Evolutionary conservation across 257 asterid species (phyloP).

Genomic region (Solanum gandarillasii): DNA sequence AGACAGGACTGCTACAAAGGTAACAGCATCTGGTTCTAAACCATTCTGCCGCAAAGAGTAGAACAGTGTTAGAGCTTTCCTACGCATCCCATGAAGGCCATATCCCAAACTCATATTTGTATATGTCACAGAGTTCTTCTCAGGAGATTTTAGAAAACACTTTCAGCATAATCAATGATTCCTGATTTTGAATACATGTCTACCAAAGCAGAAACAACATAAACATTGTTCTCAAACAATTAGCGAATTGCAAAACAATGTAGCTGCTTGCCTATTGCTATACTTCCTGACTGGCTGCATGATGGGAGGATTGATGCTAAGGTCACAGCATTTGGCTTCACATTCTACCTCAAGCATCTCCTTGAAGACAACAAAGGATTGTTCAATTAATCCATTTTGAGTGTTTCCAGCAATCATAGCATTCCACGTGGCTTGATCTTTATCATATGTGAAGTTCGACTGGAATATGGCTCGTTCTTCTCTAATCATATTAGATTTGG

Average conservation of each 20-base stretch:
- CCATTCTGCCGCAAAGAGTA: constrained; percentile 39
- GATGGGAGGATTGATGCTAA: constrained; percentile 78
- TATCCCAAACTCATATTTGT: constrained; percentile 88
- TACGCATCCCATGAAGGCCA: constrained; percentile 85
- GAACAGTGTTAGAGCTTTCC: constrained; percentile 52
- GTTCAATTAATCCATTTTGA: constrained; percentile 45
- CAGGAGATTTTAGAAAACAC: constrained; percentile 28
- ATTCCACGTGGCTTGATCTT: constrained; percentile 68
- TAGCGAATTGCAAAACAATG: constrained; percentile 59
- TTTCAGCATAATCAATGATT: constrained; percentile 52
- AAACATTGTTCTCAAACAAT: constrained; percentile 48
- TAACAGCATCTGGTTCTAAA: constrained; percentile 39
- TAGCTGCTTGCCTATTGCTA: constrained; percentile 52
- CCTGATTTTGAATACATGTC: constrained; percentile 93
- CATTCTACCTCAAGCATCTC: constrained; percentile 49
- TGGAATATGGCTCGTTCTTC: too few relatives aligned
- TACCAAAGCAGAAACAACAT: constrained; percentile 67
- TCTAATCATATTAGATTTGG: background rate
- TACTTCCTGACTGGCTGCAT: constrained; percentile 54
- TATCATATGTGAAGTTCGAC: constrained; percentile 2
- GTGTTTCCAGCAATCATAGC: constrained; percentile 68
- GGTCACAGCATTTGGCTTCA: constrained; percentile 58
- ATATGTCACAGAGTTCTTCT: constrained; percentile 62
- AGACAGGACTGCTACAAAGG: constrained; percentile 64
- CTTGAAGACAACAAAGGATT: constrained; percentile 37